A percentile compares a stretch with the other conserved stretches of the same genome.
These are phyloP conservation scores for Zygosaccharomyces pseudobailii DNA, from an alignment of 1,139 yeast genomes.

Conservation along the genomic window DNA sequence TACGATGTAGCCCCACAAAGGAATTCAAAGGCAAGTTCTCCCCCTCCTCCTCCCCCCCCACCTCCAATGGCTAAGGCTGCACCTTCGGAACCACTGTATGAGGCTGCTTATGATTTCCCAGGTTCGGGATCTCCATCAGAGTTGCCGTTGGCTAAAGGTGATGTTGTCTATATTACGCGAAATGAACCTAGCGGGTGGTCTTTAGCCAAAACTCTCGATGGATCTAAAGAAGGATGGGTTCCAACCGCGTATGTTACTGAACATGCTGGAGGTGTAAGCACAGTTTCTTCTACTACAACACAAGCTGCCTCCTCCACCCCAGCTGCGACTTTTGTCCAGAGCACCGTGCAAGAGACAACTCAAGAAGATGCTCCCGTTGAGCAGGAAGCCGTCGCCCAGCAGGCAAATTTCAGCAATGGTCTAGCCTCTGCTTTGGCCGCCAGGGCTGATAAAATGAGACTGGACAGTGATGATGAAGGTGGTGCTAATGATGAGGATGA, in stretches of 20 bases:
- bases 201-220: constrained; percentile 72
- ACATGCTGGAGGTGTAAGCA: constrained; percentile 33
- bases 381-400: constrained; percentile 39
- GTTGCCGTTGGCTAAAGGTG: constrained; percentile 71
- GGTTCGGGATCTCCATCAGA: constrained; percentile 82
- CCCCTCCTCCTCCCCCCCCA: constrained; percentile 61
- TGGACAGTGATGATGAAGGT: constrained; percentile 71
- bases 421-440: constrained; percentile 86
- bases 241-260: constrained; percentile 87
- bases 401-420: constrained; percentile 67
- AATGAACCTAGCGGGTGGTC: constrained; percentile 90
- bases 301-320: constrained; percentile 31
- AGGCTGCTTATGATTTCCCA: constrained; percentile 83
- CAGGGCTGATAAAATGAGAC: constrained; percentile 73
- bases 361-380: constrained; percentile 50
- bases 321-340: constrained; percentile 24
- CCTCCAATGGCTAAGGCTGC: constrained; percentile 53
- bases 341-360: constrained; percentile 24
- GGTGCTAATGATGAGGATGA: constrained; percentile 59
- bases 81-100: constrained; percentile 73
- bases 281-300: constrained; percentile 40
- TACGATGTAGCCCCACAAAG: constrained; percentile 39
- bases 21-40: constrained; percentile 23
- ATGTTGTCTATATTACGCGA: constrained; percentile 63
- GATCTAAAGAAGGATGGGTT: constrained; percentile 89